Percentiles rank a stretch among this genome's conserved stretches.
These are phyloP conservation scores for Apiospora phragmitis DNA, from an alignment of 2,329 filamentous ascomycete species.

Conservation along the genomic window DNA sequence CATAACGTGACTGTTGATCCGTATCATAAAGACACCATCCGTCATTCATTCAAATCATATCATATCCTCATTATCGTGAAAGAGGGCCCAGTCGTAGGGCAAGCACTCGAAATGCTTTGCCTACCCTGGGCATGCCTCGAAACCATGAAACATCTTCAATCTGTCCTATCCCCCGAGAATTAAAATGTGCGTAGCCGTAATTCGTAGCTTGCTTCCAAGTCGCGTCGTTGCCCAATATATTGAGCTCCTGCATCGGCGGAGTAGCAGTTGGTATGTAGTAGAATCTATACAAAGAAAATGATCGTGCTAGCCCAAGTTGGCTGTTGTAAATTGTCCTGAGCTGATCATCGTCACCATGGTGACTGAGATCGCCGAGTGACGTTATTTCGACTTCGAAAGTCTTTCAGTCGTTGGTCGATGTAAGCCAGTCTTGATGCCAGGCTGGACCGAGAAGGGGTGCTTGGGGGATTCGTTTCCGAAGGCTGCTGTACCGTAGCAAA, in stretches of 20 bases:
- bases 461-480: conserved; percentile 27
- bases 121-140: conserved; percentile 23
- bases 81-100: neutral
- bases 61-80: conserved; percentile 28
- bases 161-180: conserved; percentile 7
- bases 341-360: conserved; percentile 37
- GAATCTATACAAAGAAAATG: conserved; percentile 8
- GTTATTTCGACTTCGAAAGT: conserved; percentile 48
- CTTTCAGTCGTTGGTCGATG: conserved; percentile 57
- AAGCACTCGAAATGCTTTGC: neutral
- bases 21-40: conserved; percentile 18
- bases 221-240: neutral
- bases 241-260: neutral
- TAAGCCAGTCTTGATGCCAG: conserved; percentile 56
- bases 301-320: neutral
- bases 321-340: neutral
- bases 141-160: conserved; percentile 14
- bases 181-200: neutral
- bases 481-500: conserved; percentile 60
- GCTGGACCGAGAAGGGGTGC: conserved; percentile 34
- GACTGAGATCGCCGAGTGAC: conserved; percentile 49
- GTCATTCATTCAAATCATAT: conserved; percentile 28
- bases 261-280: neutral
- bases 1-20: conserved; percentile 2
- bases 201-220: neutral